Conservation (phyloP, 1,139 yeast species). For the Candida dubliniensis region DNA sequence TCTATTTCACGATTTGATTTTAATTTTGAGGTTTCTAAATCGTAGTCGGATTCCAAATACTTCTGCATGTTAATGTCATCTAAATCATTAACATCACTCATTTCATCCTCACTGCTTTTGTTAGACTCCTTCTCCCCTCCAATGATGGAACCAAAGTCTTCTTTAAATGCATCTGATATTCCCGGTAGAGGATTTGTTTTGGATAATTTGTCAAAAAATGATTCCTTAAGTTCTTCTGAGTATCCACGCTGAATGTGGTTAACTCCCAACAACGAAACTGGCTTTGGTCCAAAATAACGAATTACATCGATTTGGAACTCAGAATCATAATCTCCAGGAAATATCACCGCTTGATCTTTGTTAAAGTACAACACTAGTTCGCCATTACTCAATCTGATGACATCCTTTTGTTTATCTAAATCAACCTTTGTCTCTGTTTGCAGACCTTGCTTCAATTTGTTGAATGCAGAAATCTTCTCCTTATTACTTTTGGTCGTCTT, state of each 20-base stretch:
- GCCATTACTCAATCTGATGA: conserved; percentile 31
- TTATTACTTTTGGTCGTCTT: conserved; percentile 12
- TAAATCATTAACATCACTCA: conserved; percentile 15
- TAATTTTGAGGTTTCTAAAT: conserved; percentile 32
- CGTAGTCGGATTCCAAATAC: conserved; percentile 55
- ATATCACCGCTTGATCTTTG: conserved; percentile 35
- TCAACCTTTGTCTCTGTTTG: conserved; percentile 14
- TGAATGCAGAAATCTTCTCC: conserved; percentile 25
- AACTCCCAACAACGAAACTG: conserved; percentile 36
- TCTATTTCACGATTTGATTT: conserved; percentile 58
- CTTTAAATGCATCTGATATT: conserved; percentile 30
- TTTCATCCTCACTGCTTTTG: conserved; percentile 11
- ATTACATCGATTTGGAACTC: conserved; percentile 40
- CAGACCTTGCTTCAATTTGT: conserved; percentile 14
- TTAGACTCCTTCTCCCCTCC: conserved; percentile 10
- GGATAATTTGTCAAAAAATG: conserved; percentile 31
- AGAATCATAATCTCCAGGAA: conserved; percentile 36
- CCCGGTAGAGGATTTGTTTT: conserved; percentile 30
- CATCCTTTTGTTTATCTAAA: conserved; percentile 28
- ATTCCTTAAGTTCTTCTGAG: conserved; percentile 28
- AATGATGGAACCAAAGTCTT: conserved; percentile 29
- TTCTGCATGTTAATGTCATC: conserved; percentile 35
- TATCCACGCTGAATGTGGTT: conserved; percentile 41
- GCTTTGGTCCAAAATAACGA: conserved; percentile 35
- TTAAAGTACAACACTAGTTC: conserved; percentile 35